Evolutionary conservation across 768 basidiomycete genomes (phyloP), one percentile per base, ranked within the genome.

Genomic region (Steccherinum ochraceum): DNA sequence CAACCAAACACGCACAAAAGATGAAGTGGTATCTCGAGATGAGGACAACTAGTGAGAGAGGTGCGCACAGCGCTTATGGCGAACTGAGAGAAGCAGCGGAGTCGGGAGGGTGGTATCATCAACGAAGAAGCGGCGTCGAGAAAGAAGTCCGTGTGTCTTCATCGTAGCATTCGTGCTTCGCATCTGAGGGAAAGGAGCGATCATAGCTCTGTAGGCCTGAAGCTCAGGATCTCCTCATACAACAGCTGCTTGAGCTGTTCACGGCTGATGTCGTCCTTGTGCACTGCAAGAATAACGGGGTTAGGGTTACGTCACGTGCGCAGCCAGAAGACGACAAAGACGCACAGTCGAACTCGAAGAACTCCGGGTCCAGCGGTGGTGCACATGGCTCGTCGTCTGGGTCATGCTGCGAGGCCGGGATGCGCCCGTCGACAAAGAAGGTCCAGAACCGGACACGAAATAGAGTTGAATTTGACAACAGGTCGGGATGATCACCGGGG

Each of bases 301-400:
- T 12, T n/a, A n/a, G n/a, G n/a, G n/a, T n/a, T n/a, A n/a, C n/a
- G n/a, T n/a, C n/a, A n/a, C n/a, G n/a, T n/a, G n/a, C n/a, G n/a
- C 40, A 30, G 25, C 19, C 24, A 24, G 40, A 12, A 41, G 4
- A 16, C 12, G 43, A 18, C 2, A 5, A 51, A 48, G 3, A 78
- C 87, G 70, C 57, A 90, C 88, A 70, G 67, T 99, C 96, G 65
- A 98, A 98, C 63, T 95, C 93, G 68, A 99, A 99, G 76, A 98
- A 99, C 58, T 88, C 86, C 3, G 93, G 87, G 57, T 91, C 89
- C 45, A 99, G 83, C n/a, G 95, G 94, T 3, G 93, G 88, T 0
- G 94, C 94, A 20, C 86, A 81, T 0, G 96, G 96, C 68, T 99
- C 96, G 61, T 99, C 96, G 46, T 95, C 92, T 1, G 94, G 92